Base-by-base conservation (phyloP, 495 filamentous ascomycete genomes). In the Cladorrhinum samala region DNA sequence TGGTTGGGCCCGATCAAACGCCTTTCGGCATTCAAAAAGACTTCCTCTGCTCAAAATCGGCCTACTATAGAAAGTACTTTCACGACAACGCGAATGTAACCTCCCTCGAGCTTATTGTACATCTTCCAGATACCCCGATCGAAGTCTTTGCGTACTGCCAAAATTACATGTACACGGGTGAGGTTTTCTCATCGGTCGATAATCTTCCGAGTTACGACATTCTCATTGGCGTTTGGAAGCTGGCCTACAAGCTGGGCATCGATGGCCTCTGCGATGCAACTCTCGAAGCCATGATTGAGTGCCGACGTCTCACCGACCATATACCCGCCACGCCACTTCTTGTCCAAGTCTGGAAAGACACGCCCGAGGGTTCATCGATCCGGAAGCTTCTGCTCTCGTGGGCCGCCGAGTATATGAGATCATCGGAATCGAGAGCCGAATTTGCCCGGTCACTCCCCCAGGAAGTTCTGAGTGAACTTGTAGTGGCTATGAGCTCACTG, bases 1-100 rank as follows among this genome's bases (percentile, higher is more conserved):
- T 80, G 1, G 71, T 79, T 24, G 77, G 78, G n/a, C 60, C 68
- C 13, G 68, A 78, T 1, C 71, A 76, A 46, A 55, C 53, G 5
- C 72, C 77, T n/a, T 81, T 74, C 23, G 77, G 74, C 18, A 75
- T 81, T 48, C 78, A 80, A 54, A 77, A 76, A 48, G 76, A 80
- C 56, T 77, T 78, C 50, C 69, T 81, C 13, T 73, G 70, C 37
- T 65, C 72, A 16, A 77, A 77, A 47, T 79, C 75, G 0, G 55
- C 73, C 4, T 73, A 63, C 52, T 81, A 74, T 56, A 67, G 60
- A 5, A 48, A 67, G 9, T 62, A 68, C 39, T 80, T 80, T 41
- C 56, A 57, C n/a, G 63, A 66, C 16, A 65, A 58, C n/a, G 45
- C 53, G n/a, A 41, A 47, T 49, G 25, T 53, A 24, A 50, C 67